These are phyloP conservation scores for Polyrhizophydium stewartii DNA, from an alignment of 371 early-diverging fungal genomes.

Conservation along the genomic window DNA sequence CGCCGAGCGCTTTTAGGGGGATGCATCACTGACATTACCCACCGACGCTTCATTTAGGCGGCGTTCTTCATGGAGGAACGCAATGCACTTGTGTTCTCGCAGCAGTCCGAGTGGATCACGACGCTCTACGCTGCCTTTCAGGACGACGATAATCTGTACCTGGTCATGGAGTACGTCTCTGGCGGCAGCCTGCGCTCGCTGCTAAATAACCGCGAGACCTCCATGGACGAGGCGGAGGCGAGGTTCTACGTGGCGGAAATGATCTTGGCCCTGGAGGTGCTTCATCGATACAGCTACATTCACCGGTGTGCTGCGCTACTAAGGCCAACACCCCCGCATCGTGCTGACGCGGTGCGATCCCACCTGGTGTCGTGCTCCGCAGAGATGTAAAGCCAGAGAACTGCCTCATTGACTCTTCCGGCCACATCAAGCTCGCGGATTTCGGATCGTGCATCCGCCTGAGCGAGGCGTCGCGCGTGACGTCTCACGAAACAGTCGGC, in stretches of 20 bases:
- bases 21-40: not conserved
- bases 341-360: too few species aligned
- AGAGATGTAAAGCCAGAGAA: slow-evolving; percentile 75
- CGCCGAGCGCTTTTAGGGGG: too few species aligned
- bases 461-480: slow-evolving; percentile 24
- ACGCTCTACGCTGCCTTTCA: slow-evolving; percentile 61
- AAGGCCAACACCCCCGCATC: too few species aligned
- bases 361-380: slow-evolving; percentile 5
- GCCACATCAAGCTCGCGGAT: slow-evolving; percentile 69
- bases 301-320: slow-evolving; percentile 38
- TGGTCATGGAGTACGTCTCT: slow-evolving; percentile 69
- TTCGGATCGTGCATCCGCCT: slow-evolving; percentile 61
- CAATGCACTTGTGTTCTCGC: slow-evolving; percentile 68
- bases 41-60: slow-evolving; percentile 44
- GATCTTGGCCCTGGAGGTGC: slow-evolving; percentile 51
- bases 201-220: slow-evolving; percentile 36
- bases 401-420: slow-evolving; percentile 55
- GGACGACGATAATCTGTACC: slow-evolving; percentile 63
- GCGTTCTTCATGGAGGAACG: slow-evolving; percentile 89
- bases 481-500: slow-evolving; percentile 60
- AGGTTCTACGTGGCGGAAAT: slow-evolving; percentile 58
- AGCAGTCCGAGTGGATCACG: slow-evolving; percentile 72
- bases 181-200: slow-evolving; percentile 53
- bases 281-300: slow-evolving; percentile 48
- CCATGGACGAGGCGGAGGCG: slow-evolving; percentile 48